Base-by-base conservation (phyloP, 2,329 filamentous ascomycete species). In the Fusarium brevicatenulatum region DNA sequence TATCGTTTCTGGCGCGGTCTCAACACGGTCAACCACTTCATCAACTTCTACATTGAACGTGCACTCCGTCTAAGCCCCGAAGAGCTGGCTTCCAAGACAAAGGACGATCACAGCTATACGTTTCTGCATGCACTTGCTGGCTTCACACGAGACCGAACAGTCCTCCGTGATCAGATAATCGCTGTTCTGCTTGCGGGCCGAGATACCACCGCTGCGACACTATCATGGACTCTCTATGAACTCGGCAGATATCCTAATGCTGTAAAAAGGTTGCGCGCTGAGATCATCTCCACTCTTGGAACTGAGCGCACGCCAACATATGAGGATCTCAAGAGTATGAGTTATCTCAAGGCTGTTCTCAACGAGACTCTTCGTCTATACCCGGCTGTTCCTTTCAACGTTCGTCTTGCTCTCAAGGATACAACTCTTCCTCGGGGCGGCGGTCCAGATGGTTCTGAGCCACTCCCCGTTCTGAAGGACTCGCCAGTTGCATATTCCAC, bases 161-260 rank as follows among this genome's bases (percentile, higher is more conserved):
- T 94, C 8, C 87, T 98, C 19, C 93, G 94, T 39, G 95, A 97
- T 82, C 95, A 98, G 81, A 86, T 97, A 53, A 88, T 96, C 21
- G 91, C 92, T 49, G 89, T 97, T 16, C 88, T 98, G 6, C 88
- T 98, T 21, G 95, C 95, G 4, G 95, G 94, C 18, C 89, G 93
- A 43, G 95, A 98, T 81, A 97, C 95, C 19, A 98, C 95, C 0
- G 95, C 95, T 36, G 89, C 87, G 21, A 94, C 93, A 0, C 86
- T 98, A 1, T 92, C 91, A 0, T 97, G 94, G 92, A 86, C 89
- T 40, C 86, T 97, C 66, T 97, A 96, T 81, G 94, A 97, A 81
- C 87, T 98, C 4, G 89, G 91, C 42, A 89, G 90, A 21, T 87
- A 93, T 73, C 94, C 94, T 0, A 84, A 89, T 5, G 86, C 90